Conservation (phyloP, 1,284 basidiomycete species). For the Veloboletus limbatus region DNA sequence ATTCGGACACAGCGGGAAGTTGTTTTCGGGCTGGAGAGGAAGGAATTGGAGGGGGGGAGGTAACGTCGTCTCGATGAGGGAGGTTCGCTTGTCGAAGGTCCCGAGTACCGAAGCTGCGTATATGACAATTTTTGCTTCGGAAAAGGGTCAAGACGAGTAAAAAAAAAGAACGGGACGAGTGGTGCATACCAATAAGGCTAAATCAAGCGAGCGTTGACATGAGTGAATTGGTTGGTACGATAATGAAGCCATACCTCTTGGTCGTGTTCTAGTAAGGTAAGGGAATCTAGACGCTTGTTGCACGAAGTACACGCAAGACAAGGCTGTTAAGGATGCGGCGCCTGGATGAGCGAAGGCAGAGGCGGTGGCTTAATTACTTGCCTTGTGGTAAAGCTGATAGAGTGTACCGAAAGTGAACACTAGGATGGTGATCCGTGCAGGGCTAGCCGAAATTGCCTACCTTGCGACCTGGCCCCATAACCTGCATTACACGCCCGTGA, state of each 20-base stretch:
- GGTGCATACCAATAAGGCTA: conserved; percentile 33
- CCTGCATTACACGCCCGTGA: conserved; percentile 39
- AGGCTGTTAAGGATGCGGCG: conserved; percentile 36
- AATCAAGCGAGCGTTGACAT: conserved; percentile 9
- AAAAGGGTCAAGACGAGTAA: conserved; percentile 10
- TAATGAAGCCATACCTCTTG: conserved; percentile 51
- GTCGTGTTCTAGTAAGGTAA: conserved; percentile 71
- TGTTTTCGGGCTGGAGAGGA: conserved; percentile 21
- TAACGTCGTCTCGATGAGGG: conserved; percentile 43
- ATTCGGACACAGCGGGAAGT: conserved; percentile 21
- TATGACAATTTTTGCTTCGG: conserved; percentile 68
- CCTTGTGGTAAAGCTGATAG: conserved; percentile 73
- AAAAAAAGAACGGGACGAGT: not conserved
- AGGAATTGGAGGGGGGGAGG: conserved; percentile 22
- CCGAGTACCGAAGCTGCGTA: conserved; percentile 67
- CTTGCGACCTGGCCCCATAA: conserved; percentile 78
- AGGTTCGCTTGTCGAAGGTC: conserved; percentile 75
- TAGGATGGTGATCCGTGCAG: conserved; percentile 2
- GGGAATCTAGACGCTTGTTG: conserved; percentile 71
- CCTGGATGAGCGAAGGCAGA: conserved; percentile 7
- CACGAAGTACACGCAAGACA: conserved; percentile 71
- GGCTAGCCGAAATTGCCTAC: conserved; percentile 39
- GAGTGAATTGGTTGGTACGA: conserved; percentile 1
- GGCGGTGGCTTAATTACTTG: conserved; percentile 26
- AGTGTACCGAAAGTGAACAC: conserved; percentile 6